Base-by-base conservation (phyloP, 2,329 filamentous ascomycete species). In the Fusarium sororula region DNA sequence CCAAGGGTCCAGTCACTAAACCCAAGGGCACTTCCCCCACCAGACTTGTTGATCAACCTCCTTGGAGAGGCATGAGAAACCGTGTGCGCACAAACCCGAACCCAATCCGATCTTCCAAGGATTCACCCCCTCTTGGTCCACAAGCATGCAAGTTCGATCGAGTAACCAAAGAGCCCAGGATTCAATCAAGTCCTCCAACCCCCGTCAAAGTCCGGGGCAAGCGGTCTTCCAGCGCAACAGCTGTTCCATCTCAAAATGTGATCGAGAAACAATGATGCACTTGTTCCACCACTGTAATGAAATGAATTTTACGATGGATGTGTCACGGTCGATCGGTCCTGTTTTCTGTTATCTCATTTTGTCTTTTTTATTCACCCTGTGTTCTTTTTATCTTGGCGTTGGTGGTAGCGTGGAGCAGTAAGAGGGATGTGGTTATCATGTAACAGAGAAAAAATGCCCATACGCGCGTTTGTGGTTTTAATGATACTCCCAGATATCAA, bases 291-390 rank as follows among this genome's bases (percentile, higher is more conserved):
- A 68, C 35, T 77, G 61, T 77, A 68, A 78, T 67, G 75, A 74
- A 70, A 77, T 68, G 75, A 74, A 45, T 53, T 75, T 73, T 28
- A 78, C 54, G 76, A 78, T 45, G 57, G 48, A 74, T 74, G 67
- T 45, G 63, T 58, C 53, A 76, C 66, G 69, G 51, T 74, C 56
- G 47, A 70, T 61, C 47, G 57, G 56, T 47, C 37, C 53, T 61
- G 45, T 63, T 68, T 56, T 38, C 57, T 37, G 47, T 51, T 54
- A 26, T 26, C 30, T 37, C 50, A 12, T 59, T 63, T 44, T 56
- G 30, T n/a, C 12, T 7, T 26, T 26, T 59, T 44, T 48, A 57
- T 58, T 68, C 42, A 42, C 39, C 53, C 60, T 70, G 14, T 26
- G 35, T 26, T 22, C 58, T 68, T 64, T 55, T 67, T 39, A 55